Evolutionary conservation across 2,329 filamentous ascomycete genomes (phyloP).

Genomic region (Apiospora kogelbergensis): DNA sequence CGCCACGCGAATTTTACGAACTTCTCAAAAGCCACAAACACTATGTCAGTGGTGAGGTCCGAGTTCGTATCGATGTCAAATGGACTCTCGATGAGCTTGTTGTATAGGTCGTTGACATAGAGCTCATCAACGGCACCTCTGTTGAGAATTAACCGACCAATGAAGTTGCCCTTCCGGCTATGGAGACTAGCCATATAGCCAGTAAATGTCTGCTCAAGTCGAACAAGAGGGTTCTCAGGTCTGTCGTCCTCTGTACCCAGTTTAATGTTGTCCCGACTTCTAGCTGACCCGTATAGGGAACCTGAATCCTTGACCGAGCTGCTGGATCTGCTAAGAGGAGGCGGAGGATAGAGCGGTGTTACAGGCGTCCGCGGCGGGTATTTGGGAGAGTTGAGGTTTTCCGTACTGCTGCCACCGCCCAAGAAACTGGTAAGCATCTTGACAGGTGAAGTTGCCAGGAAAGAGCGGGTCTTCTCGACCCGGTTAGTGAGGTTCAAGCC

Average conservation of each 20-base stretch:
- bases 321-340: slow-evolving; percentile 20
- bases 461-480: slow-evolving; percentile 64
- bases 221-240: slow-evolving; percentile 66
- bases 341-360: slow-evolving; percentile 39
- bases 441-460: slow-evolving; percentile 80
- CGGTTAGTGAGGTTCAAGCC: slow-evolving; percentile 64
- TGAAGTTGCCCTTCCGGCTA: slow-evolving; percentile 81
- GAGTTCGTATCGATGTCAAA: slow-evolving; percentile 73
- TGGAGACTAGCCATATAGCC: slow-evolving; percentile 82
- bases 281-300: slow-evolving; percentile 57
- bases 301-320: slow-evolving; percentile 44
- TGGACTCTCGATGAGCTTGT: slow-evolving; percentile 80
- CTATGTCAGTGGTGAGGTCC: slow-evolving; percentile 76
- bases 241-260: slow-evolving; percentile 48
- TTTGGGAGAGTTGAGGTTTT: slow-evolving; percentile 32
- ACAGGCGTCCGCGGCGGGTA: slow-evolving; percentile 43
- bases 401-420: slow-evolving; percentile 53
- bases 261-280: slow-evolving; percentile 45
- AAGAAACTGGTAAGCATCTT: slow-evolving; percentile 87
- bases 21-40: slow-evolving; percentile 92
- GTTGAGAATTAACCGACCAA: slow-evolving; percentile 73
- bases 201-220: slow-evolving; percentile 81
- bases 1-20: slow-evolving; percentile 87
- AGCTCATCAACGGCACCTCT: slow-evolving; percentile 73
- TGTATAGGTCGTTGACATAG: slow-evolving; percentile 86